Conservation (phyloP, 352 stramenopile genomes). For the Phytophthora vignae region DNA sequence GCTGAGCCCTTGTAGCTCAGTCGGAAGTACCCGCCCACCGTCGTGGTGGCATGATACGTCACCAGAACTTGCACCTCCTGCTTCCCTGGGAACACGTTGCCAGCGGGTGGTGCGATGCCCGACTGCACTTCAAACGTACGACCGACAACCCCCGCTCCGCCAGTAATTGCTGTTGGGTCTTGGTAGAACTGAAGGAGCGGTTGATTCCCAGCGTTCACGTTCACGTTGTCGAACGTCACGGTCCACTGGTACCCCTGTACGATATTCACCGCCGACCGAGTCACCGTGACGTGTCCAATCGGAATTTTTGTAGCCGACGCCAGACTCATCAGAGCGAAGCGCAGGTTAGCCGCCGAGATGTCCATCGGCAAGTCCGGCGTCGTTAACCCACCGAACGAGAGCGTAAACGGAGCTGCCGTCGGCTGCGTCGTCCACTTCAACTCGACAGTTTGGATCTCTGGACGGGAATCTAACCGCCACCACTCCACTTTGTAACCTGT, state of each 20-base stretch:
- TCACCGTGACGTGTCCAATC: constrained; percentile 64
- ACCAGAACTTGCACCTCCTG: constrained; percentile 81
- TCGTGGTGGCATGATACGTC: constrained; percentile 48
- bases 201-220: constrained; percentile 55
- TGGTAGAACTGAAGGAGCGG: constrained; percentile 66
- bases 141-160: constrained; percentile 42
- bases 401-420: constrained; percentile 56
- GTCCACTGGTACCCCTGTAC: constrained; percentile 78
- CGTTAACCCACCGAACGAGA: constrained; percentile 75
- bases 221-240: constrained; percentile 68
- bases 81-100: constrained; percentile 56
- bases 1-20: constrained; percentile 80
- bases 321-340: constrained; percentile 91
- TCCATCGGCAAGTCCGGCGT: constrained; percentile 82
- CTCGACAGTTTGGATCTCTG: constrained; percentile 88
- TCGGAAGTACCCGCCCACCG: constrained; percentile 70
- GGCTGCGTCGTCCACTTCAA: constrained; percentile 80
- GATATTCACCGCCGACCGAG: constrained; percentile 62
- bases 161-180: constrained; percentile 34
- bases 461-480: constrained; percentile 60
- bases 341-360: constrained; percentile 79
- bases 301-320: constrained; percentile 34
- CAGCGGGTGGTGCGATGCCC: constrained; percentile 48
- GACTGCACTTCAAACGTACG: constrained; percentile 59
- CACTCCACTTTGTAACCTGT: constrained; percentile 88